Evolutionary conservation across 352 stramenopile species (phyloP).

Genomic region (Pythium sp.): DNA sequence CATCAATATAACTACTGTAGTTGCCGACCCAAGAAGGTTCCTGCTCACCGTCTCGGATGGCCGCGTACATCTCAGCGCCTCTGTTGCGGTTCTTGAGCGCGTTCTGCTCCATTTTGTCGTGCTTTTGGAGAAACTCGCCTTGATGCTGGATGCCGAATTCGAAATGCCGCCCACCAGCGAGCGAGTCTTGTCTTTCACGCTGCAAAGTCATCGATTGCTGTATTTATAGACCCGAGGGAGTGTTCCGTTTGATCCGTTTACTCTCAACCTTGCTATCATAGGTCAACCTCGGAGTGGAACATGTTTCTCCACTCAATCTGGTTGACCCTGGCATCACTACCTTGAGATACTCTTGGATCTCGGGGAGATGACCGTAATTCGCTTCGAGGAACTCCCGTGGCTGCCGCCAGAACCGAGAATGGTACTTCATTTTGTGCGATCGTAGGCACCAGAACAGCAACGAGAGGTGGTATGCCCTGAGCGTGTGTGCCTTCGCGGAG

Average conservation of each 20-base stretch:
- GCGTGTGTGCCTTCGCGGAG: constrained; percentile 34
- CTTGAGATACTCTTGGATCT: constrained; percentile 30
- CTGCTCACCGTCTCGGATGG: constrained; percentile 52
- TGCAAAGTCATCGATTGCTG: background rate
- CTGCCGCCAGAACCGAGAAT: constrained; percentile 35
- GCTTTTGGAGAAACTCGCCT: background rate
- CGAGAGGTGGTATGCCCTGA: constrained; percentile 41
- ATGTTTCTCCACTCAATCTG: no score
- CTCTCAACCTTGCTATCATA: no score
- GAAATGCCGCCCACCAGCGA: background rate
- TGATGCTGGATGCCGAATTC: background rate
- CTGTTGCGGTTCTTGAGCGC: constrained; percentile 54
- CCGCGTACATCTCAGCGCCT: constrained; percentile 37
- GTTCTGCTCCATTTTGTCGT: constrained; percentile 29
- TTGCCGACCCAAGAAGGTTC: no score
- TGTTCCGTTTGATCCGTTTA: no score
- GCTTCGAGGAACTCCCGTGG: constrained; percentile 25
- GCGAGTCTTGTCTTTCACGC: background rate
- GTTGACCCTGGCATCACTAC: no score
- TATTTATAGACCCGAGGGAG: background rate
- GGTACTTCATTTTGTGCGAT: constrained; percentile 28
- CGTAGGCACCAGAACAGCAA: constrained; percentile 42
- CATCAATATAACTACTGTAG: background rate
- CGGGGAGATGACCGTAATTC: constrained; percentile 25
- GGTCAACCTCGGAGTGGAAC: no score